Percentiles rank a stretch among this genome's conserved stretches.
These are phyloP conservation scores for Trichoderma asperellum DNA, from an alignment of 2,329 filamentous ascomycete species.

Conservation along the genomic window DNA sequence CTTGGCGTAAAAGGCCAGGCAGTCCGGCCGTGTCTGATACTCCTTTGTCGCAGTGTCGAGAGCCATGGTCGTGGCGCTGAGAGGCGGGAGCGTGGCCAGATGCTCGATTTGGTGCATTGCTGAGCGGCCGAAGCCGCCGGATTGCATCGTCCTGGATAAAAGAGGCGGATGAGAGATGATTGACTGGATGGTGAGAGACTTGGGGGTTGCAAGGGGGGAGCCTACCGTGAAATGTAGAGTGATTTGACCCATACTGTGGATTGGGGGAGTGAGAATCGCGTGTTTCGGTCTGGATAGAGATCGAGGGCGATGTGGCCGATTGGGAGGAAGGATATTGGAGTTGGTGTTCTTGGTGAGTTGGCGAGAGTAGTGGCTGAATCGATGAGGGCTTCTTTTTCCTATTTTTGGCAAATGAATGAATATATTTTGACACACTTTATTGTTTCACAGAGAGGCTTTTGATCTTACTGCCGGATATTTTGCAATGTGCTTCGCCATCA, in stretches of 20 bases:
- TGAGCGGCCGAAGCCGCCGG: slow-evolving; percentile 42
- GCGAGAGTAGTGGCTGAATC: slow-evolving; percentile 43
- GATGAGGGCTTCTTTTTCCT: slow-evolving; percentile 42
- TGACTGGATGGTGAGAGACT: not conserved
- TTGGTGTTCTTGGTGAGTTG: slow-evolving; percentile 38
- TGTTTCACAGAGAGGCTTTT: no score
- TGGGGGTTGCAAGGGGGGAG: no score
- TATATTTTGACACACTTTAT: no score
- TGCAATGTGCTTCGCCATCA: slow-evolving; percentile 40
- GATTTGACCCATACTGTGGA: slow-evolving; percentile 46
- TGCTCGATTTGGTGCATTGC: slow-evolving; percentile 44
- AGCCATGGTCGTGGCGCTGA: slow-evolving; percentile 41
- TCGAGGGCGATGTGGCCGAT: slow-evolving; percentile 49
- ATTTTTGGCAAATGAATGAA: not conserved
- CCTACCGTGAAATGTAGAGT: slow-evolving; percentile 46
- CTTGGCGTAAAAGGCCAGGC: slow-evolving; percentile 36
- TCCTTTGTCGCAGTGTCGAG: slow-evolving; percentile 44
- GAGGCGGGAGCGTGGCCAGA: slow-evolving; percentile 39
- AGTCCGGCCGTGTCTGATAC: slow-evolving; percentile 37
- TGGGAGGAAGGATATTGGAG: slow-evolving; percentile 41
- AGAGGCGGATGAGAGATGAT: not conserved
- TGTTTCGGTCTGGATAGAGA: slow-evolving; percentile 39
- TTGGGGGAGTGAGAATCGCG: slow-evolving; percentile 39
- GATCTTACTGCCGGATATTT: slow-evolving; percentile 39
- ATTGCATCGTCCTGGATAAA: slow-evolving; percentile 39